These are phyloP conservation scores for Sabuloglossum arenarium DNA, from an alignment of 495 filamentous ascomycete genomes.

Conservation along the genomic window DNA sequence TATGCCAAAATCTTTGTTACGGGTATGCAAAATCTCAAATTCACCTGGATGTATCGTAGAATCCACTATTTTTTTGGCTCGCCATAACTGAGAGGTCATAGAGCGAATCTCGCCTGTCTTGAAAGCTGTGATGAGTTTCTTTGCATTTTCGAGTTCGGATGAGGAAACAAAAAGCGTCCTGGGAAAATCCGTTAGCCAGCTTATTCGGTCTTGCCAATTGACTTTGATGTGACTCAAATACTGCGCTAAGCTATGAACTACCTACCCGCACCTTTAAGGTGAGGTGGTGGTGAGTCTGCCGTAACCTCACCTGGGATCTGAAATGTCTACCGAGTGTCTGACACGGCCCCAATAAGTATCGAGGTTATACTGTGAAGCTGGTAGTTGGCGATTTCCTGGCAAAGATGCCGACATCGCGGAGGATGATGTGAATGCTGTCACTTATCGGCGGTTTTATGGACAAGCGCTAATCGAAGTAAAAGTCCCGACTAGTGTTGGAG, in stretches of 20 bases:
- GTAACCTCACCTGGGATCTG: constrained; percentile 76
- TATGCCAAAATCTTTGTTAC: background rate
- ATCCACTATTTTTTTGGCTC: constrained; percentile 89
- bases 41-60: constrained; percentile 85
- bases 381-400: constrained; percentile 67
- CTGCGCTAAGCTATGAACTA: background rate
- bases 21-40: constrained; percentile 4
- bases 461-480: background rate
- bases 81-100: constrained; percentile 87
- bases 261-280: constrained; percentile 14
- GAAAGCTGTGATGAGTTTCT: constrained; percentile 52
- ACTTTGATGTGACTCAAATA: background rate
- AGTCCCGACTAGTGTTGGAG: background rate
- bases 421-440: background rate
- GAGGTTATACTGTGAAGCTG: constrained; percentile 79
- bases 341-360: constrained; percentile 90
- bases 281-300: constrained; percentile 10
- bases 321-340: constrained; percentile 67
- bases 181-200: background rate
- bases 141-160: constrained; percentile 63
- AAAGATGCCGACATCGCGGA: constrained; percentile 67
- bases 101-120: constrained; percentile 51
- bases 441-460: background rate
- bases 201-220: background rate
- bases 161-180: constrained; percentile 67